phyloP scores from a whole-genome alignment of 106 monocot genomes.

The Agapanthus africanus region DNA sequence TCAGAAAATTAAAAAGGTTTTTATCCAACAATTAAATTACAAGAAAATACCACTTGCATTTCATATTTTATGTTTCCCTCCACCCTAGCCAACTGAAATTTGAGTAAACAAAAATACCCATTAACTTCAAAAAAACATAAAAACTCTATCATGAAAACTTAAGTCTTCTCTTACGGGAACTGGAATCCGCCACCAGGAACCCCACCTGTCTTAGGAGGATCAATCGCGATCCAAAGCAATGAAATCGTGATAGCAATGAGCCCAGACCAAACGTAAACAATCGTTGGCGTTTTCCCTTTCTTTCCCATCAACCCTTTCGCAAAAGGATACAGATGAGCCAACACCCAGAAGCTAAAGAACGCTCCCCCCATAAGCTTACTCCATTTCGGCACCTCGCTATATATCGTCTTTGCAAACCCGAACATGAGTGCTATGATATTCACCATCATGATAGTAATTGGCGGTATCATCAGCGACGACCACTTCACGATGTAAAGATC shows the following conservation, averaged over 20 bases:
- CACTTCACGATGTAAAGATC: conserved; percentile 64
- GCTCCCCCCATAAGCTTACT: conserved; percentile 53
- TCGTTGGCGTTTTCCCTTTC: conserved; percentile 60
- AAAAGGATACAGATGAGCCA: conserved; percentile 54
- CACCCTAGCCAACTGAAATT: too few relatives aligned
- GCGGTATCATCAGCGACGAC: conserved; percentile 65
- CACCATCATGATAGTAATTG: conserved; percentile 68
- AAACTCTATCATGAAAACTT: too few relatives aligned
- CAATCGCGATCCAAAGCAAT: conserved; percentile 47
- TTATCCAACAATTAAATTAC: too few relatives aligned
- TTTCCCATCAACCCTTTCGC: conserved; percentile 62
- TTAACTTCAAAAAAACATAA: too few relatives aligned
- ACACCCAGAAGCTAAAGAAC: conserved; percentile 66
- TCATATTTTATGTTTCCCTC: too few relatives aligned
- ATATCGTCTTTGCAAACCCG: conserved; percentile 46
- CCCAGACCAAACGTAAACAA: conserved; percentile 56
- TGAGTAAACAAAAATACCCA: too few relatives aligned
- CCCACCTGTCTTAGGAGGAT: conserved; percentile 17
- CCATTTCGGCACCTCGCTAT: conserved; percentile 54
- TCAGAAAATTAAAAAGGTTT: too few relatives aligned
- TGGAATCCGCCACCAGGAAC: conserved; percentile 20
- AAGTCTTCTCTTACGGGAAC: conserved; percentile 32
- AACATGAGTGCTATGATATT: conserved; percentile 57
- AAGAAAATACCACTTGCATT: too few relatives aligned
- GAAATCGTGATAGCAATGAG: conserved; percentile 55